A percentile compares a stretch with the other conserved stretches of the same genome.
Conservation (phyloP, 176 grass and related monocot species). For the Thinopyrum elongatum region DNA sequence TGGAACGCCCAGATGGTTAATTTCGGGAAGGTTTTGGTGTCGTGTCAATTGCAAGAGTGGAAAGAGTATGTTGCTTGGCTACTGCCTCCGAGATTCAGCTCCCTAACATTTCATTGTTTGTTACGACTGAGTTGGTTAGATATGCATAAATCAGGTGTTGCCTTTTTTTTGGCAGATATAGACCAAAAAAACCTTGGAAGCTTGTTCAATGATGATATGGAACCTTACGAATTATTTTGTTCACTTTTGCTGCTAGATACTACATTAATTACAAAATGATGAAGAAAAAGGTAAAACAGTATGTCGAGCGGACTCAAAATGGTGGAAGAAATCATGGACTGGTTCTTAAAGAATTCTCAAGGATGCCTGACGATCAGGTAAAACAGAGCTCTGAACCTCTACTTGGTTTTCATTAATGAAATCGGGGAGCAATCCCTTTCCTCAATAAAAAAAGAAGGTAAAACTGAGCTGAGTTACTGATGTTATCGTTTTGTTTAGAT, state of each 20-base stretch:
- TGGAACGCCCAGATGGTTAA: constrained; percentile 71
- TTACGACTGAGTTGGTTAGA: neutral
- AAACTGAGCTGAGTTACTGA: neutral
- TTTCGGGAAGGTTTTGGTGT: constrained; percentile 74
- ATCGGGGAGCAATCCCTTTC: too few species aligned
- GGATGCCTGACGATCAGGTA: constrained; percentile 85
- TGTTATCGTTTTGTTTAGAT: neutral
- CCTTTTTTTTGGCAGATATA: neutral
- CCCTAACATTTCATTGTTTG: neutral
- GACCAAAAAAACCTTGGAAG: neutral
- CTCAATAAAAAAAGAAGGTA: constrained; percentile 16
- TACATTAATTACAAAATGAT: constrained; percentile 99
- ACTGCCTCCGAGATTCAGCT: neutral
- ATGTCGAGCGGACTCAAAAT: constrained; percentile 64
- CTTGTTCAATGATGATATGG: neutral
- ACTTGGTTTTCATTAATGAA: too few species aligned
- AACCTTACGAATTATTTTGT: neutral
- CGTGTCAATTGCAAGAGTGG: constrained; percentile 72
- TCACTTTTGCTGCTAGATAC: constrained; percentile 43
- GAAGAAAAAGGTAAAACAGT: constrained; percentile 97
- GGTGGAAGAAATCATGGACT: constrained; percentile 47
- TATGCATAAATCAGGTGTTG: neutral
- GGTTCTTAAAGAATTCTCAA: neutral
- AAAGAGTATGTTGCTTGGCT: constrained; percentile 54
- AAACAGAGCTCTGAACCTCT: neutral